Base-by-base conservation (phyloP, 148 eudicot species). In the Amaranthus palmeri region DNA sequence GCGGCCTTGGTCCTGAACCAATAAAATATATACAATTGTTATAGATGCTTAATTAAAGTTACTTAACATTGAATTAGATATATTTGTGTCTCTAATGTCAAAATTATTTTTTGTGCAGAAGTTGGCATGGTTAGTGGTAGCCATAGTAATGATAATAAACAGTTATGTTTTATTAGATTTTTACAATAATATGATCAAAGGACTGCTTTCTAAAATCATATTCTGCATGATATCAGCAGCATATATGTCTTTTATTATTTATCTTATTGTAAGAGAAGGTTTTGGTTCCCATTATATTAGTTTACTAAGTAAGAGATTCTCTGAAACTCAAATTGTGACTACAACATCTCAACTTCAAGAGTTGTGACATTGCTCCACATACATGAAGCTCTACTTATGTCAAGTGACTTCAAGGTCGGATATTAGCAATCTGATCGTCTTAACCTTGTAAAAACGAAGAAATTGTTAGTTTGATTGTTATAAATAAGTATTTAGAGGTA, bases 121-220 rank as follows among this genome's bases (percentile, higher is more conserved):
- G 70, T 40, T 77, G 60, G 85, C 93, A 55, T 93, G 98, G 98
- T 79, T 80, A 0, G 88, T 93, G 40, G 82, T 88, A 67, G 83
- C 81, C 5, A 52, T 91, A 42, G 97, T 93, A 72, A 89, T 93
- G 78, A 87, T 80, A 72, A 93, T 91, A 51, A 93, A 93, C 47
- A 83, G 84, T 9, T 93, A 93, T 59, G 91, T 93, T 40, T 60
- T 93, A 62, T 54, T 84, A n/a, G 91, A 93, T 74, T 91, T 93
- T 73, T 88, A 85, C 78, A 46, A 79, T 36, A 83, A 88, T 57
- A 79, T 77, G 36, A 83, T 91, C 46, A 56, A 68, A 4, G 98
- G 97, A 36, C 12, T 84, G 15, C 25, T 81, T 15, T 65, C 69
- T 70, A 86, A 86, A 42, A 15, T 84, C 14, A 11, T 79, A 4